Conservation (phyloP, 495 filamentous ascomycete species). For the Annulohypoxylon stygium region DNA sequence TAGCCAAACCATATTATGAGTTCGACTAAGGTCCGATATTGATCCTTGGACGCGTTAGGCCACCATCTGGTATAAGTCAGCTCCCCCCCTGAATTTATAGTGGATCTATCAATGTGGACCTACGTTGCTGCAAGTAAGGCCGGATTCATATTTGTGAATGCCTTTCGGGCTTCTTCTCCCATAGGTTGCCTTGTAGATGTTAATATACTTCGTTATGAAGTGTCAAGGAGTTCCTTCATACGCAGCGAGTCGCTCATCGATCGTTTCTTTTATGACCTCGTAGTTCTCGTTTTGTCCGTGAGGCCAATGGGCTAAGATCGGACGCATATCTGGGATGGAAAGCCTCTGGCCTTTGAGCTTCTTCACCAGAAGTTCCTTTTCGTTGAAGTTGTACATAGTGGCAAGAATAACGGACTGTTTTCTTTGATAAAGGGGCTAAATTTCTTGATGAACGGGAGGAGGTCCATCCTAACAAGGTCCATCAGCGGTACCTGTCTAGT, state of each 20-base stretch:
- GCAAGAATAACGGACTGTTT: not conserved
- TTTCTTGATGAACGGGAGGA: too few relatives aligned
- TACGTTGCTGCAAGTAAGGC: slow-evolving; percentile 46
- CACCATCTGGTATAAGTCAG: slow-evolving; percentile 40
- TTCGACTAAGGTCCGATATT: slow-evolving; percentile 37
- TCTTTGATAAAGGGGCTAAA: not conserved
- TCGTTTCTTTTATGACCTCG: slow-evolving; percentile 30
- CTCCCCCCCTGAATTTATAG: not conserved
- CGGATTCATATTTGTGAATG: slow-evolving; percentile 37
- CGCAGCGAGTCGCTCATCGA: slow-evolving; percentile 39
- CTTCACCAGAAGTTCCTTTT: slow-evolving; percentile 38
- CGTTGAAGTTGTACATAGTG: slow-evolving; percentile 33
- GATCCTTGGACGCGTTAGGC: slow-evolving; percentile 34
- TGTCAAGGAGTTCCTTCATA: slow-evolving; percentile 14
- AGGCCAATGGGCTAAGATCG: slow-evolving; percentile 46
- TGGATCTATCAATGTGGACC: not conserved
- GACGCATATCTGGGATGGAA: slow-evolving; percentile 46
- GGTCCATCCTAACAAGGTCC: too few relatives aligned
- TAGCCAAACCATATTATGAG: slow-evolving; percentile 47
- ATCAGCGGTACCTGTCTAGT: too few relatives aligned
- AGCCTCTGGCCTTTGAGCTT: slow-evolving; percentile 44
- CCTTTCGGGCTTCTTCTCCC: slow-evolving; percentile 29
- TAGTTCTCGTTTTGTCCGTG: slow-evolving; percentile 38
- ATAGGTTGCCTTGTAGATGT: slow-evolving; percentile 24
- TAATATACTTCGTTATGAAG: not conserved